These are phyloP conservation scores for Lyophyllum atratum DNA, from an alignment of 768 basidiomycete genomes.

Conservation along the genomic window DNA sequence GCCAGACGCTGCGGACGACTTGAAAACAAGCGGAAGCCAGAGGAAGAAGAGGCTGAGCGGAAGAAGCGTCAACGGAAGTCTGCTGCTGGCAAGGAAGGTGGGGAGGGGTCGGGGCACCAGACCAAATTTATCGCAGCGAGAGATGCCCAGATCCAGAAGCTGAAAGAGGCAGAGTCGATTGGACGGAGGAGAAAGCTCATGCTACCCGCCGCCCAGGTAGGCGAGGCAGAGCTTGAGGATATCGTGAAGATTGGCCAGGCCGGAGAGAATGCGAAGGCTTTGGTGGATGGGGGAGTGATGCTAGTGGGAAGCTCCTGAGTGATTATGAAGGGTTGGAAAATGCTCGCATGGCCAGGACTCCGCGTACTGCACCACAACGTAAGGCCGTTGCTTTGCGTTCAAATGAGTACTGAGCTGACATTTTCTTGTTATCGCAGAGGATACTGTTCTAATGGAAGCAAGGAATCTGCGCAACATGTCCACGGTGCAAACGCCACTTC, in stretches of 20 bases:
- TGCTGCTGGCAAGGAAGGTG: constrained; percentile 62
- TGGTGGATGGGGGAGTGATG: constrained; percentile 85
- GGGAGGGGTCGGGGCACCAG: constrained; percentile 61
- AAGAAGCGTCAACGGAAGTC: constrained; percentile 84
- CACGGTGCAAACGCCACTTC: constrained; percentile 87
- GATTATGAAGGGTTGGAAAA: constrained; percentile 91
- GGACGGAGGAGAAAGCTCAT: constrained; percentile 82
- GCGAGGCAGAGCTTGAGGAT: constrained; percentile 92
- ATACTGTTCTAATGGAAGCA: constrained; percentile 93
- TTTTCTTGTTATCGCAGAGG: constrained; percentile 56
- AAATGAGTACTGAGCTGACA: not conserved
- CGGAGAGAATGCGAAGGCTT: constrained; percentile 83
- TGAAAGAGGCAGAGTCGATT: constrained; percentile 97
- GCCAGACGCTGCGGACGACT: constrained; percentile 88
- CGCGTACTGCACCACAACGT: constrained; percentile 93
- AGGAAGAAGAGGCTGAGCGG: constrained; percentile 91
- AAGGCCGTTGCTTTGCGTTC: not conserved
- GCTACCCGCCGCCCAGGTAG: constrained; percentile 89
- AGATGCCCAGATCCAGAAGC: constrained; percentile 95
- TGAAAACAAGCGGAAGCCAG: constrained; percentile 94
- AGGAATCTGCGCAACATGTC: constrained; percentile 95
- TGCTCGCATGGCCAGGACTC: constrained; percentile 92
- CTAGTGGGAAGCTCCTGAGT: constrained; percentile 82
- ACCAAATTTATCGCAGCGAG: constrained; percentile 97
- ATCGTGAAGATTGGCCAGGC: constrained; percentile 98